These are phyloP conservation scores for Quercus phellos DNA, from an alignment of 331 rosid species.

Conservation along the genomic window DNA sequence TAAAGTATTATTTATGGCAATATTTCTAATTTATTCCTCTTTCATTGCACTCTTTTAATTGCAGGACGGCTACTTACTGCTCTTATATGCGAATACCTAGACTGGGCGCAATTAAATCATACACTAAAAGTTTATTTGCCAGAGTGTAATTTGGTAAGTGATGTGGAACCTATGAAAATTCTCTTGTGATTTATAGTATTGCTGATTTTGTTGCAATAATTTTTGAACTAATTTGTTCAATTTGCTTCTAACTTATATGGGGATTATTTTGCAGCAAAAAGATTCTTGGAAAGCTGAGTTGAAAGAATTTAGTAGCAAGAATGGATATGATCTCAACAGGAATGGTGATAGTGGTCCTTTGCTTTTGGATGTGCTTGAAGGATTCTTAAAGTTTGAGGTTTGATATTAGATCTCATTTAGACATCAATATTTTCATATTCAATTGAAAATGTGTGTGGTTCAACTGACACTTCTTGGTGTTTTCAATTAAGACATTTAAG, in stretches of 20 bases:
- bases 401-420: slow-evolving; percentile 15
- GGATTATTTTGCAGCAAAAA: slow-evolving; percentile 60
- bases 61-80: slow-evolving; percentile 96
- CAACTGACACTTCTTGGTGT: too few relatives aligned
- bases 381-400: slow-evolving; percentile 98
- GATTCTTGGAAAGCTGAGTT: slow-evolving; percentile 92
- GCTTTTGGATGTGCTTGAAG: slow-evolving; percentile 96
- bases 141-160: slow-evolving; percentile 90
- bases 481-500: too few relatives aligned
- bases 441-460: not conserved
- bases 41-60: not conserved
- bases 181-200: not conserved
- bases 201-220: not conserved
- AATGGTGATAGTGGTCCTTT: slow-evolving; percentile 88
- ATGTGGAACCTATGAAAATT: not conserved
- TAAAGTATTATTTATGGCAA: not conserved
- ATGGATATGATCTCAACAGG: slow-evolving; percentile 91
- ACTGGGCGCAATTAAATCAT: slow-evolving; percentile 97
- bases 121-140: slow-evolving; percentile 91
- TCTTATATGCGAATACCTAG: slow-evolving; percentile 86
- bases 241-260: not conserved
- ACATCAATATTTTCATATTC: not conserved
- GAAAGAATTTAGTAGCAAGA: slow-evolving; percentile 86
- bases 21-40: not conserved
- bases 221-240: not conserved